Evolutionary conservation across 345 rosid genomes (phyloP).

Genomic region (Eutrema japonicum): DNA sequence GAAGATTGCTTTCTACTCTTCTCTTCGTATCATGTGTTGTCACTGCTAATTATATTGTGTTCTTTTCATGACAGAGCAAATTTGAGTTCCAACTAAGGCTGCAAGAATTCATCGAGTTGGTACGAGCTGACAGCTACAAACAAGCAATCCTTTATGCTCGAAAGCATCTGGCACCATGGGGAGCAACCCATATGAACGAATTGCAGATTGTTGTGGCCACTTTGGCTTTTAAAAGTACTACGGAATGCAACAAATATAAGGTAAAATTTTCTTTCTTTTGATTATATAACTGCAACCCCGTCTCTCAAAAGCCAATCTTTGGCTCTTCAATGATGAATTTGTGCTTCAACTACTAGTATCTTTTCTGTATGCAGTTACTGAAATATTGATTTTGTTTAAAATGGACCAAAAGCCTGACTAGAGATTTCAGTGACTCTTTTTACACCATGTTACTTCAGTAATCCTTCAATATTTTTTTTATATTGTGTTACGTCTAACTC

Average conservation of each 20-base stretch:
- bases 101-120: conserved; percentile 93
- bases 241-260: conserved; percentile 84
- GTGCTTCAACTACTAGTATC: conserved; percentile 13
- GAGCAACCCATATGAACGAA: conserved; percentile 82
- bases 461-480: neutral
- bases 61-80: conserved; percentile 64
- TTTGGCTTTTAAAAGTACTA: conserved; percentile 82
- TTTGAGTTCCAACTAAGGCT: conserved; percentile 94
- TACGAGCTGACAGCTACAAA: conserved; percentile 71
- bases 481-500: conserved; percentile 12
- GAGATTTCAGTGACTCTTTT: neutral
- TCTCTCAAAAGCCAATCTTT: conserved; percentile 20
- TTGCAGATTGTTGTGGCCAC: conserved; percentile 79
- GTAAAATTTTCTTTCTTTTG: conserved; percentile 47
- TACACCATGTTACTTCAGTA: conserved; percentile 17
- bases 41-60: neutral
- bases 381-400: conserved; percentile 8
- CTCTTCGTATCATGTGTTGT: neutral
- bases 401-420: neutral
- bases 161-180: conserved; percentile 90
- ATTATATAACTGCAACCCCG: neutral
- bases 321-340: conserved; percentile 16
- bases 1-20: neutral
- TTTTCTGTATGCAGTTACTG: conserved; percentile 18
- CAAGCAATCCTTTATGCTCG: conserved; percentile 81